phyloP scores from a whole-genome alignment of 164 flowering plant species.

The Buxus sempervirens region DNA sequence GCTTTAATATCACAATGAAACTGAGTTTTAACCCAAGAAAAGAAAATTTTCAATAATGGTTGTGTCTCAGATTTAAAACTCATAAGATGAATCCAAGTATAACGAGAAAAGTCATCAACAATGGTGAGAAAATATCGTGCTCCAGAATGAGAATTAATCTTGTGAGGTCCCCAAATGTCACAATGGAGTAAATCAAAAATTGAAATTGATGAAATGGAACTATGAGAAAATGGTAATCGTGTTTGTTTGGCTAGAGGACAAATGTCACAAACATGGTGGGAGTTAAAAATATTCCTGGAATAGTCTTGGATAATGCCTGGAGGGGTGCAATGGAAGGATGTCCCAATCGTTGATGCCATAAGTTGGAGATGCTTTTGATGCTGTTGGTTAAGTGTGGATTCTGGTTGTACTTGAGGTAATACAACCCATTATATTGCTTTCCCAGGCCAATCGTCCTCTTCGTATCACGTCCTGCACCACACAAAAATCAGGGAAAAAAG shows the following conservation, averaged over 20 bases:
- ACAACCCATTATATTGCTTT: not conserved
- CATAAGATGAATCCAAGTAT: not conserved
- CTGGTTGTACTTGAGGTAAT: not conserved
- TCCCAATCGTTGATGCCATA: not conserved
- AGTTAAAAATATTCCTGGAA: not conserved
- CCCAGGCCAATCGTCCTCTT: not conserved
- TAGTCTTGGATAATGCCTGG: not conserved
- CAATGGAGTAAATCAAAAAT: not conserved
- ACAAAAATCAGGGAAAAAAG: not conserved
- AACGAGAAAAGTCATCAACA: not conserved
- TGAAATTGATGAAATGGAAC: not conserved
- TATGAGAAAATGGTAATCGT: not conserved
- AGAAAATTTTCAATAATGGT: too few relatives aligned
- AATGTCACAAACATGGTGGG: not conserved
- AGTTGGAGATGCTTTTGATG: not conserved
- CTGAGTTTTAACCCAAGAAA: not conserved
- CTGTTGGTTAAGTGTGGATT: not conserved
- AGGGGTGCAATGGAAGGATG: not conserved
- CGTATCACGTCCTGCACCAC: not conserved
- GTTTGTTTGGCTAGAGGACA: not conserved
- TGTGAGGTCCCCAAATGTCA: not conserved
- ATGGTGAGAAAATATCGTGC: not conserved
- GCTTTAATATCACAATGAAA: too few relatives aligned
- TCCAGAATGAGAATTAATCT: not conserved
- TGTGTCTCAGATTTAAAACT: not conserved